Evolutionary conservation across 108 stramenopile species (phyloP).

Genomic region (Cyclotella baltica): DNA sequence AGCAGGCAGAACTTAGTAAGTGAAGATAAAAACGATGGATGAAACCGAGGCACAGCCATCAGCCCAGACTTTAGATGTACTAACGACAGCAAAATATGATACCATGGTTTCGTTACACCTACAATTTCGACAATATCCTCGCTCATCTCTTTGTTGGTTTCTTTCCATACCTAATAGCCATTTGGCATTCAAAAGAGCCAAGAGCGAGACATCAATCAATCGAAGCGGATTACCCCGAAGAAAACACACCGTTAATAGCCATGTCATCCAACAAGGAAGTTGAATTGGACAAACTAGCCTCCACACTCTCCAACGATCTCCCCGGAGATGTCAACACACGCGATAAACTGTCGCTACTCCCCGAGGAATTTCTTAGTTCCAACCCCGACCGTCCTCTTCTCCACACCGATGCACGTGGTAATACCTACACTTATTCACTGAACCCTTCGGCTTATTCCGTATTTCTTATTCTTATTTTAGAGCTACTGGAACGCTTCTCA

Average conservation of each 20-base stretch:
- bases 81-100: too few species aligned
- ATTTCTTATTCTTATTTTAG: constrained; percentile 51
- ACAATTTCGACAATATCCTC: too few species aligned
- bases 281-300: constrained; percentile 18
- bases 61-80: too few species aligned
- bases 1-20: too few species aligned
- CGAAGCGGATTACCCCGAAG: background rate
- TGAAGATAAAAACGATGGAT: too few species aligned
- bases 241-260: background rate
- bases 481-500: constrained; percentile 52
- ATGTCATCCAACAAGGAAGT: constrained; percentile 24
- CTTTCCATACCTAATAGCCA: too few species aligned
- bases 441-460: constrained; percentile 50
- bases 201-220: too few species aligned
- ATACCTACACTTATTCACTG: constrained; percentile 45
- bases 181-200: too few species aligned
- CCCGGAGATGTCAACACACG: constrained; percentile 34
- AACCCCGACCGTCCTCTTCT: constrained; percentile 31
- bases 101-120: too few species aligned
- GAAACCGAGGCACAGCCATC: too few species aligned
- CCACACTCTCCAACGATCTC: background rate
- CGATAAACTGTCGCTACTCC: constrained; percentile 22
- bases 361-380: constrained; percentile 30
- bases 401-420: constrained; percentile 36
- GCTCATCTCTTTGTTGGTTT: too few species aligned